Percentiles rank a stretch among this genome's conserved stretches.
Conservation (phyloP, 257 asterid genomes). For the Solanum megistacrolobum region DNA sequence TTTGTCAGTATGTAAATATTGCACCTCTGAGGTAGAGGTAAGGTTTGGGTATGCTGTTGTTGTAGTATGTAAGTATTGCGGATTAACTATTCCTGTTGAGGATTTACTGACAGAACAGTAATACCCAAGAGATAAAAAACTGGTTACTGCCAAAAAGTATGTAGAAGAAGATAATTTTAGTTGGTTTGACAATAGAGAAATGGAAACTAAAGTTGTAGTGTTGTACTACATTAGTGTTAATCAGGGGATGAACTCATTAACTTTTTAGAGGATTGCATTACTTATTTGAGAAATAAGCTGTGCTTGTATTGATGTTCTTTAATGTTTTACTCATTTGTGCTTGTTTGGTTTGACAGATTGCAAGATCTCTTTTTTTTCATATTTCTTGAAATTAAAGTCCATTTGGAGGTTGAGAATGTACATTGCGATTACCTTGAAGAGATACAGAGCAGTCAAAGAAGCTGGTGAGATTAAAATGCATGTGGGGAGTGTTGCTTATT, state of each 20-base stretch:
- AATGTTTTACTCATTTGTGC: not conserved
- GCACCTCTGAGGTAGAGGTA: not conserved
- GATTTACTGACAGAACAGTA: not conserved
- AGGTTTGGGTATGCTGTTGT: not conserved
- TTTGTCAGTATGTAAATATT: not conserved
- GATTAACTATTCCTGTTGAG: not conserved
- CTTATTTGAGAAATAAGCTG: not conserved
- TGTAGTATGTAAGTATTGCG: not conserved
- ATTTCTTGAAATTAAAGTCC: slow-evolving; percentile 5
- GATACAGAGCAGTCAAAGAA: slow-evolving; percentile 27
- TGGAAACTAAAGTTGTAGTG: not conserved
- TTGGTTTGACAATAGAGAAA: not conserved
- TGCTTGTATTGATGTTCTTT: not conserved
- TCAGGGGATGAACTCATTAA: not conserved
- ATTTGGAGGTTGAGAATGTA: slow-evolving; percentile 55
- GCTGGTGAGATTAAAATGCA: slow-evolving; percentile 49
- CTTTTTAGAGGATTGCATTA: not conserved
- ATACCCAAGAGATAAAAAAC: not conserved
- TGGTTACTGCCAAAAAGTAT: not conserved
- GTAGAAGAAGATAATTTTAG: not conserved
- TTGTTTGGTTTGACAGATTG: not conserved
- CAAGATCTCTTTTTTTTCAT: not conserved
- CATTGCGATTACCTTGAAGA: slow-evolving; percentile 36
- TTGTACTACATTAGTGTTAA: not conserved
- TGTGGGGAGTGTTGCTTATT: slow-evolving; percentile 61